A percentile compares a stretch with the other conserved stretches of the same genome.
Evolutionary conservation across 2,329 filamentous ascomycete species (phyloP).

Genomic region (Xylaria arbuscula): DNA sequence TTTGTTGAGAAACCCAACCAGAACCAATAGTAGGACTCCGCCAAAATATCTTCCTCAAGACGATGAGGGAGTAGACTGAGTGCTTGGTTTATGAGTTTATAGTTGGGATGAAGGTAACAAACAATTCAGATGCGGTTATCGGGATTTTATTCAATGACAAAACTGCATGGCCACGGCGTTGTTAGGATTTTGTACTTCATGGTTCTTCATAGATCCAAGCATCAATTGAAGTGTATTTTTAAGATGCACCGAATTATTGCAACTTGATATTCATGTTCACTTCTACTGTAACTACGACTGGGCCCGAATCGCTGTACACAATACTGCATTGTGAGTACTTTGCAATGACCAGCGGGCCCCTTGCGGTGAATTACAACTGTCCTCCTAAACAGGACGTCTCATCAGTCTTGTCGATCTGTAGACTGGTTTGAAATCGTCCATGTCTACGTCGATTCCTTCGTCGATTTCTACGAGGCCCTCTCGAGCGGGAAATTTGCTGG

Average conservation of each 20-base stretch:
- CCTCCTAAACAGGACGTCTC: conserved; percentile 38
- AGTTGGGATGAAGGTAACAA: conserved; percentile 13
- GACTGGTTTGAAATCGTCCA: conserved; percentile 46
- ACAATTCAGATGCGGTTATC: conserved; percentile 6
- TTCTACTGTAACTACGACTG: not conserved
- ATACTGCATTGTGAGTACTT: too few relatives aligned
- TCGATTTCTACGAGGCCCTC: conserved; percentile 45
- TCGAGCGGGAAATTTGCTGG: conserved; percentile 41
- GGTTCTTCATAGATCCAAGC: conserved; percentile 10
- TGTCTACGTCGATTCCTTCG: conserved; percentile 50
- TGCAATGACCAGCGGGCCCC: too few relatives aligned
- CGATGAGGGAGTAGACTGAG: conserved; percentile 37
- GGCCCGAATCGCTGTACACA: too few relatives aligned
- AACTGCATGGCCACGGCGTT: conserved; percentile 36
- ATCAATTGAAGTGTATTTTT: conserved; percentile 17
- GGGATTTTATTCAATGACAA: conserved; percentile 20
- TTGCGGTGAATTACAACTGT: too few relatives aligned
- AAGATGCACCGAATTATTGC: not conserved
- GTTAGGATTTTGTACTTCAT: conserved; percentile 28
- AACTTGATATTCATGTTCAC: not conserved
- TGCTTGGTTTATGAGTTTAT: conserved; percentile 3
- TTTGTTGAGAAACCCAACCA: conserved; percentile 46
- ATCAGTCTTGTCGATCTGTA: conserved; percentile 42
- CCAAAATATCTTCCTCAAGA: conserved; percentile 34
- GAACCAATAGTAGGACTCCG: conserved; percentile 26